These are phyloP conservation scores for Leishmania tropica DNA, from an alignment of 208 protist genomes.

Conservation along the genomic window DNA sequence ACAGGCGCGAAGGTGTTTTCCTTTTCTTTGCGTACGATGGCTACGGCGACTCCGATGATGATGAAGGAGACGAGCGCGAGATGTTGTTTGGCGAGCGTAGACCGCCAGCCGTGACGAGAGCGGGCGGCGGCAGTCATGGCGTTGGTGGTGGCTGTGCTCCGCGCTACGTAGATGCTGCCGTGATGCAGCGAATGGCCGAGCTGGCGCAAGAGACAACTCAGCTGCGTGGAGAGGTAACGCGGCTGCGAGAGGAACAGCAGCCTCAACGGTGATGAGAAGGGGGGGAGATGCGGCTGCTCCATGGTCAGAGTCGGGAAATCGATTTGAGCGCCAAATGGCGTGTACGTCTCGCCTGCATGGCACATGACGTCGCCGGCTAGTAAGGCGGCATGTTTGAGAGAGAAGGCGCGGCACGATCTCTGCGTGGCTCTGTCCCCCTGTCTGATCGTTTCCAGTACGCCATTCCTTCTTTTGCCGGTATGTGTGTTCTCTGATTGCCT, in stretches of 20 bases:
- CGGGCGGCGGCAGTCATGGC: background rate
- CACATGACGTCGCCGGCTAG: background rate
- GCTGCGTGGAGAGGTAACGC: background rate
- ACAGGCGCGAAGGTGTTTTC: background rate
- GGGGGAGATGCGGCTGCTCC: background rate
- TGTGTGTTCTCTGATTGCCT: background rate
- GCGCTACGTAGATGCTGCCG: background rate
- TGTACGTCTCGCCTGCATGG: background rate
- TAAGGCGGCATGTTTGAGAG: background rate
- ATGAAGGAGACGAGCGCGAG: background rate
- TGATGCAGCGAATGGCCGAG: background rate
- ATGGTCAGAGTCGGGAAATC: background rate
- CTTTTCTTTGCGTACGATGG: background rate
- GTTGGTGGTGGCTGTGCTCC: background rate
- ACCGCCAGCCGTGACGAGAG: background rate
- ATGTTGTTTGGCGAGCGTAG: background rate
- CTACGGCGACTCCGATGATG: background rate
- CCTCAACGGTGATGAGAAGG: background rate
- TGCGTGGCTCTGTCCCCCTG: background rate
- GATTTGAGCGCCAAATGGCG: background rate
- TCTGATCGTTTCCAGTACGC: background rate
- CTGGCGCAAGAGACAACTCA: background rate
- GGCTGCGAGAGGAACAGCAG: background rate
- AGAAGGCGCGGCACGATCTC: background rate
- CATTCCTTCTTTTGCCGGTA: background rate